phyloP scores from a whole-genome alignment of 768 basidiomycete species.

The Lentinus brumalis region DNA sequence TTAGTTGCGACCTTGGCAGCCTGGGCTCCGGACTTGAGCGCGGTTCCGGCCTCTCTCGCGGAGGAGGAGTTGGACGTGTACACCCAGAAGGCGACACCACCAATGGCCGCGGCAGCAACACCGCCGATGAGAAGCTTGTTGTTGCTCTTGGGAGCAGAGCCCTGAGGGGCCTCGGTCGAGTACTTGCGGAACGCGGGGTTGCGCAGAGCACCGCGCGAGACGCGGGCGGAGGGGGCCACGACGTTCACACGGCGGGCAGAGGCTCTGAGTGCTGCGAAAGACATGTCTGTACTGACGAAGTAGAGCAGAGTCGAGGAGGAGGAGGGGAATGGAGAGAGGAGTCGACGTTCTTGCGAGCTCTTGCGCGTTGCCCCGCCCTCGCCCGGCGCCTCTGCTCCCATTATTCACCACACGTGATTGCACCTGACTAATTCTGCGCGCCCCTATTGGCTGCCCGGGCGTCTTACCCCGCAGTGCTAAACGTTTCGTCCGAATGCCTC shows the following conservation, averaged over 20 bases:
- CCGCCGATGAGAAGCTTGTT: constrained; percentile 61
- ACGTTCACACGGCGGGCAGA: constrained; percentile 49
- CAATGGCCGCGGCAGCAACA: constrained; percentile 58
- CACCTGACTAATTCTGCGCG: constrained; percentile 13
- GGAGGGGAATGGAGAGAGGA: constrained; percentile 3
- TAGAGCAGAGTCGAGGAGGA: background rate
- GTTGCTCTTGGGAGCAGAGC: constrained; percentile 37
- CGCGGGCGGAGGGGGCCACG: constrained; percentile 28
- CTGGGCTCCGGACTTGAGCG: constrained; percentile 64
- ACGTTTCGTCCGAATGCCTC: background rate
- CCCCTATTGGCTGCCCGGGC: constrained; percentile 10
- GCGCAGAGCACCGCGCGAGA: constrained; percentile 32
- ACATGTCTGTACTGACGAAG: constrained; percentile 43
- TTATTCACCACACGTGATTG: constrained; percentile 19
- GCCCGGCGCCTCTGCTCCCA: background rate
- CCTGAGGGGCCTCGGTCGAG: constrained; percentile 42
- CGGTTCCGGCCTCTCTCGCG: constrained; percentile 52
- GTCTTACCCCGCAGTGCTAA: background rate
- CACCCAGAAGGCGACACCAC: constrained; percentile 66
- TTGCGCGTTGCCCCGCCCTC: constrained; percentile 1
- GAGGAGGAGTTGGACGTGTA: constrained; percentile 49
- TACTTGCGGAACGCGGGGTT: constrained; percentile 53
- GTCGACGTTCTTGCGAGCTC: background rate
- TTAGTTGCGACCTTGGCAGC: constrained; percentile 63
- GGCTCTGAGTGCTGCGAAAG: constrained; percentile 53